Percentiles rank a stretch among this genome's conserved stretches.
phyloP scores from a whole-genome alignment of 352 stramenopile genomes.

The Pythium sukuiense region DNA sequence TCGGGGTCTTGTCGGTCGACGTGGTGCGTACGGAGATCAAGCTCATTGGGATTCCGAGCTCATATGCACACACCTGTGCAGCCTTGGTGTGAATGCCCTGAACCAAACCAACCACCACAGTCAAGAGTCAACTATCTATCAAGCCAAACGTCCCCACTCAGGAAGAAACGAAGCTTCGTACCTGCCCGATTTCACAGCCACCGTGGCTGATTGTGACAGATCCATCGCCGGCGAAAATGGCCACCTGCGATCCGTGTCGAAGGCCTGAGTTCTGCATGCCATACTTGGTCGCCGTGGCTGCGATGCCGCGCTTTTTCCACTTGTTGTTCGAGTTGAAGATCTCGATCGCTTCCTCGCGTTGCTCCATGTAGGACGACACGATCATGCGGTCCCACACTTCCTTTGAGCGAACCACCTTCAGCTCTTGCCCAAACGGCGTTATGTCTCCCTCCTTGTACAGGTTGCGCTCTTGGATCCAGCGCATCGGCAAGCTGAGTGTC shows the following conservation, averaged over 20 bases:
- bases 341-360: constrained; percentile 29
- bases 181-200: constrained; percentile 58
- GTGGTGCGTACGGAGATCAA: constrained; percentile 48
- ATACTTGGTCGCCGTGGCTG: constrained; percentile 74
- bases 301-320: constrained; percentile 54
- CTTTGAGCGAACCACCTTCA: constrained; percentile 35
- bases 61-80: constrained; percentile 48
- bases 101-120: neutral
- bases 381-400: constrained; percentile 39
- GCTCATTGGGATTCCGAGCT: constrained; percentile 38
- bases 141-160: neutral
- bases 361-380: constrained; percentile 28
- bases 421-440: constrained; percentile 35
- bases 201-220: constrained; percentile 38
- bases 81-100: constrained; percentile 72
- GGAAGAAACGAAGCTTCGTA: neutral
- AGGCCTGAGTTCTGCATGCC: constrained; percentile 33
- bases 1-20: constrained; percentile 51
- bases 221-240: constrained; percentile 48
- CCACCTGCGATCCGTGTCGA: constrained; percentile 38
- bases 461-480: constrained; percentile 42
- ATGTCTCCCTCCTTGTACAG: constrained; percentile 33
- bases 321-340: constrained; percentile 50
- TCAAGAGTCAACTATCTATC: neutral
- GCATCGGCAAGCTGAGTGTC: constrained; percentile 29